A percentile compares a stretch with the other conserved stretches of the same genome.
Conservation (phyloP, 805 yeast genomes). For the Tetrapisispora taiwanensis region DNA sequence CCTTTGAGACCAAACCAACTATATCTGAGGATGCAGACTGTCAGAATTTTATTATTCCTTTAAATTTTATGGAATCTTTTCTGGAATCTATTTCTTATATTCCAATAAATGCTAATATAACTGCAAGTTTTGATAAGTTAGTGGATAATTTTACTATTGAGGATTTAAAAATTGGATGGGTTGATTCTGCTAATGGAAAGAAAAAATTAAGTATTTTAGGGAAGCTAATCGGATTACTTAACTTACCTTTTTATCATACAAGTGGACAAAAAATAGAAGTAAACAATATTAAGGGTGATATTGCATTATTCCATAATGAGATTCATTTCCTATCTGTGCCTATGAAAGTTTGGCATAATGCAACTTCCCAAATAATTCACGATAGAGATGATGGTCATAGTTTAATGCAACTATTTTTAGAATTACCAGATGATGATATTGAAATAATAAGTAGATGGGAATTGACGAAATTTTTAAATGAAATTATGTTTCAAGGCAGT, state of each 20-base stretch:
- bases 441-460: conserved; percentile 33
- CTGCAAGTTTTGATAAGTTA: conserved; percentile 16
- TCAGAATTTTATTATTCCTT: conserved; percentile 11
- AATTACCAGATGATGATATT: conserved; percentile 35
- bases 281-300: conserved; percentile 33
- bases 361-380: conserved; percentile 30
- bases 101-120: conserved; percentile 15
- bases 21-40: conserved; percentile 1
- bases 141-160: conserved; percentile 33
- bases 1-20: conserved; percentile 13
- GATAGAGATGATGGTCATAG: conserved; percentile 14
- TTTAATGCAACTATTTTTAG: conserved; percentile 31
- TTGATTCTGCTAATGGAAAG: conserved; percentile 21
- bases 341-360: conserved; percentile 37
- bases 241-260: conserved; percentile 26
- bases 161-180: conserved; percentile 29
- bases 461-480: conserved; percentile 36
- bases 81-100: conserved; percentile 14
- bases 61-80: conserved; percentile 6
- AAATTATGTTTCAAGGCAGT: conserved; percentile 34
- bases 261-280: conserved; percentile 23
- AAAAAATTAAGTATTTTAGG: conserved; percentile 32
- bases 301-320: conserved; percentile 32
- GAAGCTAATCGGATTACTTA: conserved; percentile 26
- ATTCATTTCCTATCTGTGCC: conserved; percentile 36